phyloP scores from a whole-genome alignment of 1,284 basidiomycete species.

The Malassezia japonica region DNA sequence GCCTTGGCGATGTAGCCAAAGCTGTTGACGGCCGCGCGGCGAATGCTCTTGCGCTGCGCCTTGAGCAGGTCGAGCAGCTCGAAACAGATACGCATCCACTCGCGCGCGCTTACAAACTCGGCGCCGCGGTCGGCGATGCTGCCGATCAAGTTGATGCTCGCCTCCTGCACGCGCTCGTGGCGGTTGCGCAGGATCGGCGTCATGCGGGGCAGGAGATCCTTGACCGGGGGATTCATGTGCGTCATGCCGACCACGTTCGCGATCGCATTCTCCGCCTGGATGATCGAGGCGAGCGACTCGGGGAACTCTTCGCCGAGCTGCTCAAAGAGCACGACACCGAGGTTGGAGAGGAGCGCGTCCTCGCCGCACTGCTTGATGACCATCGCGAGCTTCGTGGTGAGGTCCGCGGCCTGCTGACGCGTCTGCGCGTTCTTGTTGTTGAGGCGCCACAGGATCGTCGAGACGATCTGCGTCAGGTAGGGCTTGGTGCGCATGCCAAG shows the following conservation, averaged over 20 bases:
- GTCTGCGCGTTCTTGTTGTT: constrained; percentile 99
- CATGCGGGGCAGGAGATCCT: constrained; percentile 96
- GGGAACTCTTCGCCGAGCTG: constrained; percentile 99
- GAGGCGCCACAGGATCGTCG: constrained; percentile 96
- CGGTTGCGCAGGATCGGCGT: constrained; percentile 96
- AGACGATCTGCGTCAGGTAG: constrained; percentile 95
- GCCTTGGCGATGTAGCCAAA: constrained; percentile 99
- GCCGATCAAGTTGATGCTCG: constrained; percentile 97
- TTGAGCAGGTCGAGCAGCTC: constrained; percentile 93
- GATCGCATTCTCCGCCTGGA: constrained; percentile 93
- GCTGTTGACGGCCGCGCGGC: constrained; percentile 95
- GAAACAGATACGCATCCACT: constrained; percentile 99
- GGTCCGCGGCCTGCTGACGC: constrained; percentile 93
- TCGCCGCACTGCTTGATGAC: constrained; percentile 99
- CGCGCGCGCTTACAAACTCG: constrained; percentile 92
- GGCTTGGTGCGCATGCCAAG: constrained; percentile 96
- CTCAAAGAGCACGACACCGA: constrained; percentile 93
- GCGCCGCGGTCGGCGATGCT: constrained; percentile 98
- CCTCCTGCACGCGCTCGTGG: constrained; percentile 99
- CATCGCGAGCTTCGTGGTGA: constrained; percentile 84
- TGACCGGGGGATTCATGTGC: constrained; percentile 98
- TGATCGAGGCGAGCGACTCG: constrained; percentile 91
- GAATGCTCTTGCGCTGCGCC: constrained; percentile 97
- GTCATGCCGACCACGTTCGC: constrained; percentile 99
- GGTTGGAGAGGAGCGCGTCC: constrained; percentile 86